phyloP scores from a whole-genome alignment of 2,329 filamentous ascomycete species.

The Ophiocordyceps camponoti-saundersi region DNA sequence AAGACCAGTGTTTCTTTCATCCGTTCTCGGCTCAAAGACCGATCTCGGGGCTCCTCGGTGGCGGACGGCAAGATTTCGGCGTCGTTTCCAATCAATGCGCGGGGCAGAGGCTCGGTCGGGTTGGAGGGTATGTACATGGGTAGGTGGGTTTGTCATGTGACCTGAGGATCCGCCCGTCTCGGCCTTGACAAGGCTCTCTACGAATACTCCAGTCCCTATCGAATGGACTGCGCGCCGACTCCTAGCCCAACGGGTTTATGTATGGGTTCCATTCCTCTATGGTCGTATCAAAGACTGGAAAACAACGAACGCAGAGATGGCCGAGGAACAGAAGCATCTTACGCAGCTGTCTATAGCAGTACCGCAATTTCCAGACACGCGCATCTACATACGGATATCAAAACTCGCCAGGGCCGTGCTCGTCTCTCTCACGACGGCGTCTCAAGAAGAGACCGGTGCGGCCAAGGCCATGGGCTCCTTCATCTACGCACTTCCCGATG shows the following conservation, averaged over 20 bases:
- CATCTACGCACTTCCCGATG: slow-evolving; percentile 85
- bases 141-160: too few species aligned
- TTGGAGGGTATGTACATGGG: too few species aligned
- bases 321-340: neutral
- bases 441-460: slow-evolving; percentile 30
- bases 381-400: slow-evolving; percentile 42
- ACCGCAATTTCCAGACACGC: slow-evolving; percentile 41
- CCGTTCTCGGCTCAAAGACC: neutral
- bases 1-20: neutral
- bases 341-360: slow-evolving; percentile 36
- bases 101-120: neutral
- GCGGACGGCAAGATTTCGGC: too few species aligned
- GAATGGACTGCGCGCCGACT: too few species aligned
- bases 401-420: slow-evolving; percentile 39
- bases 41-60: neutral
- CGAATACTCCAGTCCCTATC: too few species aligned
- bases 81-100: too few species aligned
- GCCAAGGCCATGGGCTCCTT: slow-evolving; percentile 63
- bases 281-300: neutral
- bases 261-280: too few species aligned
- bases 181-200: too few species aligned
- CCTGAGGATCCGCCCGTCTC: too few species aligned
- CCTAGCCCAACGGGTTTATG: too few species aligned
- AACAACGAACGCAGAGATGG: neutral
- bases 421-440: slow-evolving; percentile 43